Base-by-base conservation (phyloP, 2,329 filamentous ascomycete species). In the Drechslerella coelobrocha region DNA sequence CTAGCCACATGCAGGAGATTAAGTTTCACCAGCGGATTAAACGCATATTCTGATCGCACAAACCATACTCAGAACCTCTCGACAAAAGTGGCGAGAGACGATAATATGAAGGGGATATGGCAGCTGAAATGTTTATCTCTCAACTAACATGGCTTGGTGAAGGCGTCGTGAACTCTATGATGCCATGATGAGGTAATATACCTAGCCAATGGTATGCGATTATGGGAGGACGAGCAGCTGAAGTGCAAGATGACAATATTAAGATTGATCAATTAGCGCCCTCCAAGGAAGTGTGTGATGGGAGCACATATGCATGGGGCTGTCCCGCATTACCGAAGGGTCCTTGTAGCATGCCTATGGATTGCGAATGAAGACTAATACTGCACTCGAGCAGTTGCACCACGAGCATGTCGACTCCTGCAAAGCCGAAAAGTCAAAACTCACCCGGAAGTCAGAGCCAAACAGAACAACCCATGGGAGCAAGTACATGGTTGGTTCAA, bases 251-350 rank as follows among this genome's bases (percentile, higher is more conserved):
- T 31, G 31, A 27, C 17, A 50, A 55, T 26, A 29, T n/a, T 51
- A 48, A 52, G 65, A 26, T 59, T 45, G 65, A 69, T 69, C 24
- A 21, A 47, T 69, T 69, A 69, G 65, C 65, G 65, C 65, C 57
- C 43, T 41, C 52, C 23, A 23, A 53, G 47, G 54, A 39, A 39
- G 53, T 27, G 27, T 53, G 39, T 19, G 47, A 62, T 62, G 51
- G 31, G 51, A 61, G 63, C 43, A 51, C 59, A 50, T 56, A 37
- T 53, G 45, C 47, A 59, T 51, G 23, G 53, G 47, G 63, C 31
- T 39, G 41, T 68, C 53, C 62, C 50, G 52, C 61, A 59, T 34
- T 50, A 17, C 47, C 37, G 21, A 47, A 51, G 19, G 19, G 17
- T 52, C 19, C 31, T 54, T 53, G 47, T 53, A 29, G 39, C 39